A percentile compares a stretch with the other conserved stretches of the same genome.
Conservation (phyloP, 495 filamentous ascomycete genomes). For the Achaetomiella virescens region DNA sequence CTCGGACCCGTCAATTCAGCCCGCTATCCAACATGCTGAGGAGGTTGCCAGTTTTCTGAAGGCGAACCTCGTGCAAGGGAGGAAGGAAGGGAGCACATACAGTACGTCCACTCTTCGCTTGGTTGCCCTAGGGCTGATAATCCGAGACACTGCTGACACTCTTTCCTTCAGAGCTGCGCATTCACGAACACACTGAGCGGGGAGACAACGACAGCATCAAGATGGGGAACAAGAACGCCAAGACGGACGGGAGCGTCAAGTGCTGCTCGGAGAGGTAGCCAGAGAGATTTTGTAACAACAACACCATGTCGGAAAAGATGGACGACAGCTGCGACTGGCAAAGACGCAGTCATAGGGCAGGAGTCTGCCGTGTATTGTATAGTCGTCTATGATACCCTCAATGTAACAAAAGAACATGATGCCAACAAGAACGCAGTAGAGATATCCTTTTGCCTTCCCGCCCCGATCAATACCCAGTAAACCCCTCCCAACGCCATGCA, state of each 20-base stretch:
- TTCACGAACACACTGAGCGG: slow-evolving; percentile 85
- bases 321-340: slow-evolving; percentile 2
- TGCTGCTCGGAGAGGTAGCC: slow-evolving; percentile 35
- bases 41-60: slow-evolving; percentile 75
- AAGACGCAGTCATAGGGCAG: slow-evolving; percentile 9
- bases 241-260: slow-evolving; percentile 38
- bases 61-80: slow-evolving; percentile 85
- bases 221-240: slow-evolving; percentile 39
- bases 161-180: slow-evolving; percentile 59
- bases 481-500: slow-evolving; percentile 37
- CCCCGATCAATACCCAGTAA: slow-evolving; percentile 22
- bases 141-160: neutral
- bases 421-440: slow-evolving; percentile 14
- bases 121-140: no score
- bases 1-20: slow-evolving; percentile 42
- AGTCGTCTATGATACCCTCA: slow-evolving; percentile 31
- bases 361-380: slow-evolving; percentile 22
- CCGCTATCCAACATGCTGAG: slow-evolving; percentile 66
- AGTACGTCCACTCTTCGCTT: slow-evolving; percentile 55
- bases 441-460: slow-evolving; percentile 1
- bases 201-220: slow-evolving; percentile 89
- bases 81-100: slow-evolving; percentile 55
- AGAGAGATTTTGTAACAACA: slow-evolving; percentile 11
- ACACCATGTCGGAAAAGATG: neutral
- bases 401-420: slow-evolving; percentile 23